phyloP scores from a whole-genome alignment of 768 basidiomycete species.

The Lyophyllum shimeji region DNA sequence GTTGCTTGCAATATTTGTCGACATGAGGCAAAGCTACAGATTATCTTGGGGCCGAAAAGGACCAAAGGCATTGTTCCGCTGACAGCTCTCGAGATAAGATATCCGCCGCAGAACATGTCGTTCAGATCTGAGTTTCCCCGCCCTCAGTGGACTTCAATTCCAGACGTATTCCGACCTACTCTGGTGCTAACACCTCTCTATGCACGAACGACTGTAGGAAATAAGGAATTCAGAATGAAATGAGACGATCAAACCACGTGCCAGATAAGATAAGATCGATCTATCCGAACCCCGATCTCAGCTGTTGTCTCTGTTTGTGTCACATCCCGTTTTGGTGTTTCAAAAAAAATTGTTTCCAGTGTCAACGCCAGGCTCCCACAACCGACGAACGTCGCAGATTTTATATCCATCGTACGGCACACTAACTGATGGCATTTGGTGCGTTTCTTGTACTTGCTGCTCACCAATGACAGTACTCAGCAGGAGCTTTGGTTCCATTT shows the following conservation, averaged over 20 bases:
- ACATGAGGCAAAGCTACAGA: too few species aligned
- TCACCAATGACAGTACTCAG: neutral
- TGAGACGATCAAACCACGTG: neutral
- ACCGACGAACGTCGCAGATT: constrained; percentile 7
- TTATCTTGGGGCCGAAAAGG: too few species aligned
- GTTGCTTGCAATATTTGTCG: too few species aligned
- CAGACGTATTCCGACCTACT: too few species aligned
- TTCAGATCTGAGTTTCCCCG: neutral
- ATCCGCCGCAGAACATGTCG: neutral
- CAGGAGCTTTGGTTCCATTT: neutral
- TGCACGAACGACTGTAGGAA: too few species aligned
- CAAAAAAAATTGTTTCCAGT: constrained; percentile 20
- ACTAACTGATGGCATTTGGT: constrained; percentile 27
- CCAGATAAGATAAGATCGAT: constrained; percentile 3
- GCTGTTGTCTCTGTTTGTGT: constrained; percentile 12
- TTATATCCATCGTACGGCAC: constrained; percentile 1
- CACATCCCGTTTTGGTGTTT: constrained; percentile 14
- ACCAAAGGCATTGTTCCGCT: too few species aligned
- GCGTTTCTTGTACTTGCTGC: neutral
- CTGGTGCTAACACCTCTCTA: too few species aligned
- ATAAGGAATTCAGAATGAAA: too few species aligned
- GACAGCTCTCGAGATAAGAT: neutral
- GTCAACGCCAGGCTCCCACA: constrained; percentile 2
- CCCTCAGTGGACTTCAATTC: too few species aligned
- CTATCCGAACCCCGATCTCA: neutral